Conservation (phyloP, 1,284 basidiomycete species). For the Agaricales sp. region DNA sequence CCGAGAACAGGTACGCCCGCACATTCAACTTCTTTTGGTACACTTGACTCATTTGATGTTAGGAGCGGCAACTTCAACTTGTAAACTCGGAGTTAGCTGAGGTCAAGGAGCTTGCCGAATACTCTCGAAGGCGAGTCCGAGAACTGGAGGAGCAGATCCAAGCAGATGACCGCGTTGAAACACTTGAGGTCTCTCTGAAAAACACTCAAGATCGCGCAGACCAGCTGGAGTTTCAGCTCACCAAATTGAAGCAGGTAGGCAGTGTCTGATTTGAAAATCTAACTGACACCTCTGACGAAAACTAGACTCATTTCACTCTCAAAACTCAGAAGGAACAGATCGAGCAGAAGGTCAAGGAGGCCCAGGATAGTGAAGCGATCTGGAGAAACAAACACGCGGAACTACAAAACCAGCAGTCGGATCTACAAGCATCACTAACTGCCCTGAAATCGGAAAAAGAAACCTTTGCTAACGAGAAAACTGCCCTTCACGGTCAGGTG, state of each 20-base stretch:
- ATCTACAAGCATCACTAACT: slow-evolving; percentile 31
- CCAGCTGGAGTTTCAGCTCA: slow-evolving; percentile 70
- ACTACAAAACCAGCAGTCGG: slow-evolving; percentile 31
- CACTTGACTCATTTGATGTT: background rate
- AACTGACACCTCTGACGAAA: slow-evolving; percentile 7
- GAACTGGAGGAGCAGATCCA: slow-evolving; percentile 75
- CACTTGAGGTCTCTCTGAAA: slow-evolving; percentile 57
- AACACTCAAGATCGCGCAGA: slow-evolving; percentile 72
- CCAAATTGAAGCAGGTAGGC: slow-evolving; percentile 63
- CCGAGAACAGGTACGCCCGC: background rate
- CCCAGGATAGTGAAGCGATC: slow-evolving; percentile 30
- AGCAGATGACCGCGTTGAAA: slow-evolving; percentile 68
- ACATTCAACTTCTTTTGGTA: background rate
- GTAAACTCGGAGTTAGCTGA: slow-evolving; percentile 43
- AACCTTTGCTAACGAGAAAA: background rate
- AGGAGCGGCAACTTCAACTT: slow-evolving; percentile 68
- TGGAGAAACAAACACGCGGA: slow-evolving; percentile 35
- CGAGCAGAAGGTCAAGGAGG: slow-evolving; percentile 31
- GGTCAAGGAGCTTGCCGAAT: slow-evolving; percentile 39
- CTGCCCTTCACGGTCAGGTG: slow-evolving; percentile 35
- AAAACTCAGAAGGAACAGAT: slow-evolving; percentile 53
- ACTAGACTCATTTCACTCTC: slow-evolving; percentile 42
- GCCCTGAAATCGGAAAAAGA: slow-evolving; percentile 35
- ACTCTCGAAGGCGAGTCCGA: slow-evolving; percentile 44
- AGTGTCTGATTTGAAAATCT: slow-evolving; percentile 2